phyloP scores from a whole-genome alignment of 2,329 filamentous ascomycete genomes.

The Cladosporium sp. region DNA sequence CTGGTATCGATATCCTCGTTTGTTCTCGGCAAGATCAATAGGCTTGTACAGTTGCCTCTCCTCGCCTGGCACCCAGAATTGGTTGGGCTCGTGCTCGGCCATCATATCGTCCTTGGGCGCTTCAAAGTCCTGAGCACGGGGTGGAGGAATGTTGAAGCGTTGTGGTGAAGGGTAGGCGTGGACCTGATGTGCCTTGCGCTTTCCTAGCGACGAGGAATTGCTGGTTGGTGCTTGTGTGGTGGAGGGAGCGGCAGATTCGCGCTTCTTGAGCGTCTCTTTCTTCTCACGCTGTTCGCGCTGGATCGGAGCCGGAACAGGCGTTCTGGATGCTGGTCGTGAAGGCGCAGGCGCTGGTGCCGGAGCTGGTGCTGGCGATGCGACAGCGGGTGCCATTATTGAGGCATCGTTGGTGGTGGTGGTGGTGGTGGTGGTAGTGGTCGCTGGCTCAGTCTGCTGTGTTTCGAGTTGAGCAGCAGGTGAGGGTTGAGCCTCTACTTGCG shows the following conservation, averaged over 20 bases:
- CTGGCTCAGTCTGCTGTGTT: background rate
- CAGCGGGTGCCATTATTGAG: constrained; percentile 3
- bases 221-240: constrained; percentile 41
- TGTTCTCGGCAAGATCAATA: constrained; percentile 62
- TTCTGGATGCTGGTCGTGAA: constrained; percentile 38
- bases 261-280: constrained; percentile 54
- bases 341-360: constrained; percentile 35
- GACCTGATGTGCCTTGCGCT: constrained; percentile 43
- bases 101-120: constrained; percentile 52
- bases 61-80: constrained; percentile 47
- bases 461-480: background rate
- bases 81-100: constrained; percentile 49
- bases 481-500: background rate
- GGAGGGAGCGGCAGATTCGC: constrained; percentile 48
- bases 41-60: constrained; percentile 50
- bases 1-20: constrained; percentile 79
- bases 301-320: constrained; percentile 42
- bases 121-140: constrained; percentile 52
- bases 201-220: constrained; percentile 33
- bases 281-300: constrained; percentile 56
- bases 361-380: constrained; percentile 12
- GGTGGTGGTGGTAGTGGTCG: too few species aligned
- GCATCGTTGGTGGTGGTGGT: background rate
- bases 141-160: constrained; percentile 53
- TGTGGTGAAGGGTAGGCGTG: constrained; percentile 48